Percentiles rank a stretch among this genome's conserved stretches.
Evolutionary conservation across 2,329 filamentous ascomycete genomes (phyloP).

Genomic region (Sarocladium kiliense): DNA sequence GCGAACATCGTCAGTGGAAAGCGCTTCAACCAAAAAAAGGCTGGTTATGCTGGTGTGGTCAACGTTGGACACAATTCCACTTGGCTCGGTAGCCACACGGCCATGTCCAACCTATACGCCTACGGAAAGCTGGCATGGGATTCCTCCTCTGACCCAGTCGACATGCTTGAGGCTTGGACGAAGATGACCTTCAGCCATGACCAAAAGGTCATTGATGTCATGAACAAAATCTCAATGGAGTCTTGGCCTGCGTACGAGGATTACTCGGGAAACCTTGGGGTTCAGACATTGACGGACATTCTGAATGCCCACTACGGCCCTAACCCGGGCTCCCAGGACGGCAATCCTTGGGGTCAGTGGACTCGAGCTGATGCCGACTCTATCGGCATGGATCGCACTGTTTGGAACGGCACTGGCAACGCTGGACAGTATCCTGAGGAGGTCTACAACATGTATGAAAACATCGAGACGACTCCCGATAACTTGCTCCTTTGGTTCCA

Average conservation of each 20-base stretch:
- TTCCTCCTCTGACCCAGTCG: constrained; percentile 35
- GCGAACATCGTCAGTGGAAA: constrained; percentile 57
- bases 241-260: constrained; percentile 70
- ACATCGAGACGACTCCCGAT: constrained; percentile 59
- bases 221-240: constrained; percentile 59
- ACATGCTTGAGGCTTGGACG: constrained; percentile 60
- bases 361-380: constrained; percentile 54
- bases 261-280: constrained; percentile 64
- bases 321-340: constrained; percentile 60
- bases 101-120: constrained; percentile 68
- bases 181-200: constrained; percentile 59
- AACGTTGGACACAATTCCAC: constrained; percentile 62
- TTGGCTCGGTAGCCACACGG: constrained; percentile 64
- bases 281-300: constrained; percentile 66
- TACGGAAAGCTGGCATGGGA: constrained; percentile 65
- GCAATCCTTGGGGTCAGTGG: constrained; percentile 68
- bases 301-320: constrained; percentile 63
- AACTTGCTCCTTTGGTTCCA: constrained; percentile 70
- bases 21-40: constrained; percentile 50
- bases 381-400: constrained; percentile 69
- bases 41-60: constrained; percentile 61
- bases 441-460: constrained; percentile 53
- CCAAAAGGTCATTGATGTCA: constrained; percentile 47
- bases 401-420: constrained; percentile 60
- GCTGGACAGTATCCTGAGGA: constrained; percentile 62